Base-by-base conservation (phyloP, 306 rosid species). In the Cicer cuneatum region DNA sequence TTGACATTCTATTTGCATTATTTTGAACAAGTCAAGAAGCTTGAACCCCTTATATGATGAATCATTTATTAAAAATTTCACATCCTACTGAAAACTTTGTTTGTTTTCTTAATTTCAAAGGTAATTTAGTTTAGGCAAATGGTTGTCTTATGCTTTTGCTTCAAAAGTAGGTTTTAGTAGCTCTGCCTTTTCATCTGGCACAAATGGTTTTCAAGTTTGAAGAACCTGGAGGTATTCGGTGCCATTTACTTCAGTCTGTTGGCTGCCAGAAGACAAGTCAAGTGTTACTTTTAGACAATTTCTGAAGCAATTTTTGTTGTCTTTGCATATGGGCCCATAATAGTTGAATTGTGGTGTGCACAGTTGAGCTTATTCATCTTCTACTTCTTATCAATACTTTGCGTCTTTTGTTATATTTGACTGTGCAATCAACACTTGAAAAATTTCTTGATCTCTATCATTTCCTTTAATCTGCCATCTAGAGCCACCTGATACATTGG, bases 1-100 rank as follows among this genome's bases (percentile, higher is more conserved):
- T 72, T 76, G 70, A 51, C 43, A 37, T 75, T 42, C 71, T 39
- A 79, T 59, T 57, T 71, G 37, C 48, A 49, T 71, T 40, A 62
- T 73, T 15, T 21, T 48, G 46, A 64, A 12, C 35, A 33, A 40
- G 21, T 70, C 15, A 57, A 63, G 52, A 66, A 66, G 74, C 59
- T 53, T 10, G 12, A 15, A 24, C 48, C 43, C 18, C 11, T 18
- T 39, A 12, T 74, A 7, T 46, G 48, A 1, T 37, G 65, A 40
- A 49, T 70, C n/a, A n/a, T 56, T 29, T 71, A 24, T 51, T 29
- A 40, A 54, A 75, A 48, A 19, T 19, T 62, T 75, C 61, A 38
- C 65, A 7, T 58, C 33, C 62, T 60, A 38, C 33, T 1, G 47
- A 66, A 67, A 71, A 58, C 13, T 33, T 45, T 9, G 38, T 54